These are phyloP conservation scores for Vachellia collinsii DNA, from an alignment of 306 rosid species.

Conservation along the genomic window DNA sequence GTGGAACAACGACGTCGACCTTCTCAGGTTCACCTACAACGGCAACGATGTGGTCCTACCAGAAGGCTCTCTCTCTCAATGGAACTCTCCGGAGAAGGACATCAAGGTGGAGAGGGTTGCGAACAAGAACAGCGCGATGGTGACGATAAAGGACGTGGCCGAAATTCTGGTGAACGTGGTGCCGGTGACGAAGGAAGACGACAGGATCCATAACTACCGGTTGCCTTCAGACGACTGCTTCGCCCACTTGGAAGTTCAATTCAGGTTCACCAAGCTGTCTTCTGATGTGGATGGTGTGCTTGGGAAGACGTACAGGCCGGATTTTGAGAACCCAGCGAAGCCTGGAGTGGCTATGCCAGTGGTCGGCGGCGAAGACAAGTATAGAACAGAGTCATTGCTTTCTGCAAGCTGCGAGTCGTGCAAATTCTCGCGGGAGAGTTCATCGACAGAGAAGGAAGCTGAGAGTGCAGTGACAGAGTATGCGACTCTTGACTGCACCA, in stretches of 20 bases:
- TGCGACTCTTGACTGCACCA: conserved; percentile 52
- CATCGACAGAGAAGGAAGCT: not conserved
- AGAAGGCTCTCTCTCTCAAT: conserved; percentile 40
- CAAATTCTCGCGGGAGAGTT: conserved; percentile 31
- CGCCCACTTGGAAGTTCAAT: conserved; percentile 55
- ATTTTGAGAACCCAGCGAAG: conserved; percentile 52
- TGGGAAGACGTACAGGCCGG: conserved; percentile 47
- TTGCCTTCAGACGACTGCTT: conserved; percentile 48
- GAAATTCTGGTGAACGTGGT: conserved; percentile 55
- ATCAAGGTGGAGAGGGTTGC: conserved; percentile 46
- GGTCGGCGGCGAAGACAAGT: conserved; percentile 52
- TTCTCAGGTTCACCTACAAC: conserved; percentile 42
- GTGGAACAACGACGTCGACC: conserved; percentile 44
- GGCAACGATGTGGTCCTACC: conserved; percentile 22
- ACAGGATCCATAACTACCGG: conserved; percentile 48
- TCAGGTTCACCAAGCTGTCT: conserved; percentile 47
- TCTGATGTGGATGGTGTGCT: conserved; percentile 55
- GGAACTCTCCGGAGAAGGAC: conserved; percentile 36
- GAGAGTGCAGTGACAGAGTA: not conserved
- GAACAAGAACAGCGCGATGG: conserved; percentile 40
- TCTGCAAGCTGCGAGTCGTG: conserved; percentile 45
- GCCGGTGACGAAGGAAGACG: conserved; percentile 52
- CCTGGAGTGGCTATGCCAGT: conserved; percentile 57
- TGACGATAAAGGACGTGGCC: conserved; percentile 42
- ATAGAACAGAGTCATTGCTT: conserved; percentile 45